Conservation (phyloP, 495 filamentous ascomycete species). For the Annulohypoxylon bovei region DNA sequence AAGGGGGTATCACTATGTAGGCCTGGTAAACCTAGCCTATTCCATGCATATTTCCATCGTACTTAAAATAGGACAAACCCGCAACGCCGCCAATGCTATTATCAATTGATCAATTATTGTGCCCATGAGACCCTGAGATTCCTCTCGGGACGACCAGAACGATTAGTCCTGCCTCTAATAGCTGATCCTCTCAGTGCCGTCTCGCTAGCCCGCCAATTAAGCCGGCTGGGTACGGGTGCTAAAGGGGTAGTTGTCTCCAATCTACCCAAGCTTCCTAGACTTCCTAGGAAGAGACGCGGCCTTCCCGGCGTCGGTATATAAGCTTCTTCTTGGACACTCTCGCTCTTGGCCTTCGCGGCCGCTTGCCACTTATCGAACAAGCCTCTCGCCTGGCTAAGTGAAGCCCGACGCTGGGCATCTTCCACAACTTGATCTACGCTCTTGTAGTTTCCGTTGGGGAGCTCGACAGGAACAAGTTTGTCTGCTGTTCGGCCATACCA, state of each 20-base stretch:
- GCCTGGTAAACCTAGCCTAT: slow-evolving; percentile 18
- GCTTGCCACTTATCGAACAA: slow-evolving; percentile 40
- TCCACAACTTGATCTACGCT: slow-evolving; percentile 43
- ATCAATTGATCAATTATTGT: slow-evolving; percentile 18
- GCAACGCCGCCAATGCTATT: slow-evolving; percentile 10
- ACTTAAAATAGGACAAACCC: slow-evolving; percentile 4
- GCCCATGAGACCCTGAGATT: slow-evolving; percentile 48
- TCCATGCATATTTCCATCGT: slow-evolving; percentile 25
- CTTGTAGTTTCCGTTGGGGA: slow-evolving; percentile 37
- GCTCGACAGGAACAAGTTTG: slow-evolving; percentile 46
- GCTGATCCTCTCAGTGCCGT: slow-evolving; percentile 37
- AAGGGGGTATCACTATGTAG: slow-evolving; percentile 29
- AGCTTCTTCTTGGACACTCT: slow-evolving; percentile 19
- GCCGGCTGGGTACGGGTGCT: slow-evolving; percentile 39
- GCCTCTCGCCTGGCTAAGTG: slow-evolving; percentile 33
- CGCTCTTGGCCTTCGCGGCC: slow-evolving; percentile 14
- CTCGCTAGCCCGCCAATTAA: slow-evolving; percentile 41
- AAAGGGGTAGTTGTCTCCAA: slow-evolving; percentile 45
- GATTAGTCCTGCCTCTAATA: slow-evolving; percentile 32
- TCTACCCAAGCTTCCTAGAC: slow-evolving; percentile 24
- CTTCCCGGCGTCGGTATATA: slow-evolving; percentile 45
- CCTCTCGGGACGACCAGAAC: slow-evolving; percentile 35
- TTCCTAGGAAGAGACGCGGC: slow-evolving; percentile 41
- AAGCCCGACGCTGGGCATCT: slow-evolving; percentile 40
- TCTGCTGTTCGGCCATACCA: slow-evolving; percentile 65